These are phyloP conservation scores for Aspergillus chevalieri DNA, from an alignment of 2,329 filamentous ascomycete species.

Conservation along the genomic window DNA sequence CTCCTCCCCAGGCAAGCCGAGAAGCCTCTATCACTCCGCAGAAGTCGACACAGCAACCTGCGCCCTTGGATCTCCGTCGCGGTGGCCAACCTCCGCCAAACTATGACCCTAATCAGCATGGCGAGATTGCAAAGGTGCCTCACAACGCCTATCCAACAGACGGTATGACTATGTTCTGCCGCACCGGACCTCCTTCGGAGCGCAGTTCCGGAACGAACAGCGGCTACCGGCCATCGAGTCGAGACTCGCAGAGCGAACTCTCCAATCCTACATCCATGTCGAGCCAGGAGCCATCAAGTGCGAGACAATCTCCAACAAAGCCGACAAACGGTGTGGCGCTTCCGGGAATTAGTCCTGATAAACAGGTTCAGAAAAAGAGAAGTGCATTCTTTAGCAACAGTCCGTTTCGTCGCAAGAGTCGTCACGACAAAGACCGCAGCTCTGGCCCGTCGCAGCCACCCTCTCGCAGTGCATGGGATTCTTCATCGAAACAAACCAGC, in stretches of 20 bases:
- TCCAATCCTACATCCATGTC: slow-evolving; percentile 85
- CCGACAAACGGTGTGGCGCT: slow-evolving; percentile 33
- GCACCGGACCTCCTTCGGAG: slow-evolving; percentile 65
- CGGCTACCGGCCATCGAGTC: slow-evolving; percentile 69
- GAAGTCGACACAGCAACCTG: slow-evolving; percentile 37
- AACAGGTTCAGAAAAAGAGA: slow-evolving; percentile 61
- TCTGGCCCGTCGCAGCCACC: slow-evolving; percentile 25
- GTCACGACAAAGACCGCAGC: slow-evolving; percentile 59
- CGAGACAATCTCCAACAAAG: slow-evolving; percentile 69
- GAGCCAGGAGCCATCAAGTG: slow-evolving; percentile 72
- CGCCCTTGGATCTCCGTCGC: slow-evolving; percentile 34
- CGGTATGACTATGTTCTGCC: slow-evolving; percentile 96
- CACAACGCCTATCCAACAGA: slow-evolving; percentile 93
- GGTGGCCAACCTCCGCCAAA: slow-evolving; percentile 40
- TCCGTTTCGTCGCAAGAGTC: slow-evolving; percentile 89
- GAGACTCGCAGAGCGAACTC: slow-evolving; percentile 84
- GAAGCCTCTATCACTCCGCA: slow-evolving; percentile 52
- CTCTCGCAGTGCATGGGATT: slow-evolving; percentile 50
- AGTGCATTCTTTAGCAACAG: slow-evolving; percentile 91
- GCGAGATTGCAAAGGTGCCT: slow-evolving; percentile 63
- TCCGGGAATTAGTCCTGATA: slow-evolving; percentile 49
- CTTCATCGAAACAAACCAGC: slow-evolving; percentile 36
- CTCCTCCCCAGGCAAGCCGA: slow-evolving; percentile 40
- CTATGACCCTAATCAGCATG: slow-evolving; percentile 55
- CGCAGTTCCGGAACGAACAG: slow-evolving; percentile 59